Conservation (phyloP, 116 monocot species). For the Zostera marina region DNA sequence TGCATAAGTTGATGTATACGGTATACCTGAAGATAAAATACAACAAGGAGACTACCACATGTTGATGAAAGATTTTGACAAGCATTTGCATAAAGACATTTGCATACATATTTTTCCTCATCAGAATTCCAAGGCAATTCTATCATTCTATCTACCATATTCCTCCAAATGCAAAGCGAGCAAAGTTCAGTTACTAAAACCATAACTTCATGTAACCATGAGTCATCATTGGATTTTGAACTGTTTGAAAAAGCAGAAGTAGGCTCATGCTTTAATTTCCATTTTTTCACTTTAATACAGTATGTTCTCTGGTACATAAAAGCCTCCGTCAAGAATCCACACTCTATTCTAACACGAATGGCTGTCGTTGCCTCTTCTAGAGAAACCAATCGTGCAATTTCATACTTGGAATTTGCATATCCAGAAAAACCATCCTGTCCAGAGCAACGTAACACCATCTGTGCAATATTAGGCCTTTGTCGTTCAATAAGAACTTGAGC, state of each 20-base stretch:
- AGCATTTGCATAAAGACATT: slow-evolving; percentile 58
- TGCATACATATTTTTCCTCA: slow-evolving; percentile 70
- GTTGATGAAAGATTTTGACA: slow-evolving; percentile 31
- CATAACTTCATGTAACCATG: slow-evolving; percentile 40
- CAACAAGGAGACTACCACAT: slow-evolving; percentile 76
- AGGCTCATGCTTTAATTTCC: slow-evolving; percentile 12
- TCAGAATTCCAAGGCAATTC: slow-evolving; percentile 85
- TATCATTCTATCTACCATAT: slow-evolving; percentile 82
- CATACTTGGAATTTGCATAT: slow-evolving; percentile 22
- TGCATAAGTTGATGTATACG: slow-evolving; percentile 12
- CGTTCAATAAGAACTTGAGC: slow-evolving; percentile 74
- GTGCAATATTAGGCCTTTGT: slow-evolving; percentile 57
- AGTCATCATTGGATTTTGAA: slow-evolving; percentile 6
- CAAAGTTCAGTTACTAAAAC: slow-evolving; percentile 76
- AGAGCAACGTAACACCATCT: slow-evolving; percentile 53
- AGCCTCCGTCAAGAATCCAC: slow-evolving; percentile 73
- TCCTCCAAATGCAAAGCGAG: slow-evolving; percentile 61
- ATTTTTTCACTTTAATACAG: slow-evolving; percentile 45
- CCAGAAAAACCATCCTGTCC: slow-evolving; percentile 49
- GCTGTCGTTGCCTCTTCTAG: slow-evolving; percentile 56
- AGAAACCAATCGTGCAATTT: slow-evolving; percentile 13
- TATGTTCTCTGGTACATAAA: slow-evolving; percentile 78
- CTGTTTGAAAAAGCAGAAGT: slow-evolving; percentile 2
- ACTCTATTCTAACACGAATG: slow-evolving; percentile 71
- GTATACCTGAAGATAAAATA: slow-evolving; percentile 87